Conservation (phyloP, 345 rosid genomes). For the Syzygium aqueum region DNA sequence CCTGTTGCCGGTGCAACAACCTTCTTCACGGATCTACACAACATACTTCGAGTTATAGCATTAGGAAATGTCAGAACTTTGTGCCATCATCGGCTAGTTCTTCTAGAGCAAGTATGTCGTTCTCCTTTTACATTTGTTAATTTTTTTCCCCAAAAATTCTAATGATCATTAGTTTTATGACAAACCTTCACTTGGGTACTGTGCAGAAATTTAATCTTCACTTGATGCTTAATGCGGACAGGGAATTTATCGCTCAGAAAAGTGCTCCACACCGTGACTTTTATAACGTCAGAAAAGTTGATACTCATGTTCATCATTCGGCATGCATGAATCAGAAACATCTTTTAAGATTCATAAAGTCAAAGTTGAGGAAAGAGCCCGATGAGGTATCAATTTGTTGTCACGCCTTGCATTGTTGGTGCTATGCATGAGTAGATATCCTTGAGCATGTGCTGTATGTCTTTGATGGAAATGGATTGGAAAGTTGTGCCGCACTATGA, state of each 20-base stretch:
- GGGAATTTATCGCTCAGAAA: conserved; percentile 95
- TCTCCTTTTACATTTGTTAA: background rate
- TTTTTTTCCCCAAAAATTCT: background rate
- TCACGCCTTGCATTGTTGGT: background rate
- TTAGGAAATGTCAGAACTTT: conserved; percentile 89
- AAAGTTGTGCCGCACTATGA: background rate
- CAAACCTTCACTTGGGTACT: background rate
- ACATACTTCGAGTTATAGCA: conserved; percentile 76
- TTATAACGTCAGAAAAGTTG: conserved; percentile 96
- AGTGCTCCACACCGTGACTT: conserved; percentile 99
- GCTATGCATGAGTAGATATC: background rate
- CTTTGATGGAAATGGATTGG: background rate
- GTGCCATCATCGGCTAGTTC: conserved; percentile 87
- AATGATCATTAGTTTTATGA: background rate
- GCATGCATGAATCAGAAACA: conserved; percentile 99
- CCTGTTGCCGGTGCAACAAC: conserved; percentile 88
- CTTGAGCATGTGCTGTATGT: background rate
- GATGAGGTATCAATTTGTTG: conserved; percentile 62
- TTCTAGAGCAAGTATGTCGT: conserved; percentile 75
- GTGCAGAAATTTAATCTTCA: conserved; percentile 96
- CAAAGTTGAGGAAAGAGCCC: conserved; percentile 93
- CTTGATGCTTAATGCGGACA: conserved; percentile 98
- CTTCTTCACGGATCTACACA: conserved; percentile 91
- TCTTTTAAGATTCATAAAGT: conserved; percentile 95
- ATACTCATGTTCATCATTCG: conserved; percentile 97